Conservation (phyloP, 164 flowering plant species). For the Piper longum region DNA sequence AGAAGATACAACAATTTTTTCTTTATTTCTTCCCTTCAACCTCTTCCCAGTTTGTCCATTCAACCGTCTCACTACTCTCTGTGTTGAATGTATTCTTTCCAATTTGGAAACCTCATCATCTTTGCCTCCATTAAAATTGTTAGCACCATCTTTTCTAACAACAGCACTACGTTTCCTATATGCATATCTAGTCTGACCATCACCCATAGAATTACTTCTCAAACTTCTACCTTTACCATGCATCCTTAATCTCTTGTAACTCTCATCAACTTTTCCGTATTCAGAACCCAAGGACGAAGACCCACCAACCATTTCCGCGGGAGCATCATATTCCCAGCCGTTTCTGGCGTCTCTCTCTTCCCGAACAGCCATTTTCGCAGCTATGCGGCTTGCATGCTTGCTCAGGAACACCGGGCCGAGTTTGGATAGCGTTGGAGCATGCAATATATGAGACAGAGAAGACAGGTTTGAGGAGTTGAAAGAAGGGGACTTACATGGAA, state of each 20-base stretch:
- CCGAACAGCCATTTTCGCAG: constrained; percentile 7
- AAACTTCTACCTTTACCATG: not conserved
- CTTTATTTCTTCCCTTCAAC: not conserved
- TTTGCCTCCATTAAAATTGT: not conserved
- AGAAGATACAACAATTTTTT: not conserved
- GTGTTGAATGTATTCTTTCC: not conserved
- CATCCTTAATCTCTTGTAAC: constrained; percentile 1
- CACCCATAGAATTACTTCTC: not conserved
- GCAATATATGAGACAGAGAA: constrained; percentile 11
- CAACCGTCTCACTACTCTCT: not conserved
- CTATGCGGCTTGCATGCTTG: constrained; percentile 5
- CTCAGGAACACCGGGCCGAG: constrained; percentile 7
- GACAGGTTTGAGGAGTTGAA: constrained; percentile 10
- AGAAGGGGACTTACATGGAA: constrained; percentile 40
- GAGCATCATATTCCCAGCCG: constrained; percentile 6
- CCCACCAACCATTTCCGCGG: constrained; percentile 17
- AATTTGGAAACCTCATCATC: not conserved
- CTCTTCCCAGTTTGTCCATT: not conserved
- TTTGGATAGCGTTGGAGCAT: constrained; percentile 15
- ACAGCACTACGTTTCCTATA: constrained; percentile 7
- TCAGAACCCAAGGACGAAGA: constrained; percentile 21
- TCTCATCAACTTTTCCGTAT: constrained; percentile 8
- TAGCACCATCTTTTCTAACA: not conserved
- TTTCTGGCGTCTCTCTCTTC: constrained; percentile 12
- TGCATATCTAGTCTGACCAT: constrained; percentile 1